phyloP scores from a whole-genome alignment of 2,329 filamentous ascomycete species.

The Cladosporium velox region DNA sequence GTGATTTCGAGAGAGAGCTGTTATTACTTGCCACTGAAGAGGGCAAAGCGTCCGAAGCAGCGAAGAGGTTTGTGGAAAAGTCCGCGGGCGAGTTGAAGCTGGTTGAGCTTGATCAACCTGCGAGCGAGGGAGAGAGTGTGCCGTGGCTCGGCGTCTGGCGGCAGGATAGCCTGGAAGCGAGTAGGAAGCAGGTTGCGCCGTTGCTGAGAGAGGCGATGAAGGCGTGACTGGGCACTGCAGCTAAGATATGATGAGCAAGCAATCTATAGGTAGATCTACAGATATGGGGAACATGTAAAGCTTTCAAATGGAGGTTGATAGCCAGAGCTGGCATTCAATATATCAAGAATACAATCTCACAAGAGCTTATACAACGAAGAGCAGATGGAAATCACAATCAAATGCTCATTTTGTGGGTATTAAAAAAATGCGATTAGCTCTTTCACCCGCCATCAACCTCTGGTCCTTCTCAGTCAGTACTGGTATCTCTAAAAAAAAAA shows the following conservation, averaged over 20 bases:
- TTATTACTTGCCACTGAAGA: slow-evolving; percentile 61
- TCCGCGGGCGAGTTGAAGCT: slow-evolving; percentile 57
- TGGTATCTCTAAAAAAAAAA: background rate
- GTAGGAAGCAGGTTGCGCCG: slow-evolving; percentile 65
- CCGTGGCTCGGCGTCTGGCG: slow-evolving; percentile 65
- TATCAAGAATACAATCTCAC: background rate
- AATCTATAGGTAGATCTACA: background rate
- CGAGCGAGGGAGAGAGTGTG: slow-evolving; percentile 36
- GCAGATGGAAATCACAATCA: background rate
- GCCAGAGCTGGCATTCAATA: background rate
- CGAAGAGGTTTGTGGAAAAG: slow-evolving; percentile 56
- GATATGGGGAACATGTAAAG: background rate
- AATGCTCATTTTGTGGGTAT: background rate
- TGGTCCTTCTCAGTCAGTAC: background rate
- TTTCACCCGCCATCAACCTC: background rate
- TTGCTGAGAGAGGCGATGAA: slow-evolving; percentile 54
- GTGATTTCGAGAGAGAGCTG: slow-evolving; percentile 65
- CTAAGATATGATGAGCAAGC: background rate
- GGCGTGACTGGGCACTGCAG: background rate
- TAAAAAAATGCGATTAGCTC: no score
- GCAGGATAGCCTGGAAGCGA: slow-evolving; percentile 62
- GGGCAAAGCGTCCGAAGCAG: slow-evolving; percentile 53
- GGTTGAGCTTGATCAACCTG: slow-evolving; percentile 54
- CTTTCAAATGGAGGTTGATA: background rate
- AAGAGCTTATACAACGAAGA: background rate